Conservation (phyloP, 495 filamentous ascomycete species). For the Echria macrotheca region DNA sequence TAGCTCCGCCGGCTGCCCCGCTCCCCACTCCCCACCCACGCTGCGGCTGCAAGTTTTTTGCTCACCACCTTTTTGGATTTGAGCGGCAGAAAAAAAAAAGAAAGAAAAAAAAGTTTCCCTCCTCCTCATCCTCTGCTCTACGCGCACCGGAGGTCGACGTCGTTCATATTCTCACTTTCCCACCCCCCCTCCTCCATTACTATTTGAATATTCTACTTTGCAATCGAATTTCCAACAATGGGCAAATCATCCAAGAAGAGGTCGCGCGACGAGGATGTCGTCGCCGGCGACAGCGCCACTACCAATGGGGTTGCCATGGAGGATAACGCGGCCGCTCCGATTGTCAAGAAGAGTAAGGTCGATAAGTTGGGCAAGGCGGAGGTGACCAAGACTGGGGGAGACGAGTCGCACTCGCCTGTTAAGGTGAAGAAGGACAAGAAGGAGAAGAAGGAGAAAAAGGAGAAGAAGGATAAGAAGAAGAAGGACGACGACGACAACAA, state of each 20-base stretch:
- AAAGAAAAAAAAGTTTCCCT: constrained; percentile 15
- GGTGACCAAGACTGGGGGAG: constrained; percentile 37
- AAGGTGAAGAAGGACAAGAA: constrained; percentile 38
- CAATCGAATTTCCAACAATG: constrained; percentile 9
- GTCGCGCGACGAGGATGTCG: constrained; percentile 28
- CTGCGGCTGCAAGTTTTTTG: no score
- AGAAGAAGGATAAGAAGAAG: constrained; percentile 33
- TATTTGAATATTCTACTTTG: background rate
- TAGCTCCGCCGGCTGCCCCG: background rate
- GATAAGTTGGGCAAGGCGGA: constrained; percentile 29
- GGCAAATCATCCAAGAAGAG: constrained; percentile 30
- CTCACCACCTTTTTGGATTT: no score
- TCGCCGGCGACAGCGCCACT: no score
- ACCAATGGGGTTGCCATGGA: no score
- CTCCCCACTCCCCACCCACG: no score
- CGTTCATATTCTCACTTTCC: background rate
- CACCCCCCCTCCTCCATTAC: background rate
- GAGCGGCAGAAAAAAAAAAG: background rate
- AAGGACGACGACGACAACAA: constrained; percentile 21
- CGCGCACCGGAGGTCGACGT: no score
- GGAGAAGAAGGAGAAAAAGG: constrained; percentile 42
- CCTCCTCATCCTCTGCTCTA: background rate
- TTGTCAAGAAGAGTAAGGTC: constrained; percentile 33
- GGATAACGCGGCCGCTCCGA: constrained; percentile 6
- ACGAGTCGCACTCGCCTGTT: constrained; percentile 6